Evolutionary conservation across 768 basidiomycete genomes (phyloP).

Genomic region (Sporobolomyces roseus): DNA sequence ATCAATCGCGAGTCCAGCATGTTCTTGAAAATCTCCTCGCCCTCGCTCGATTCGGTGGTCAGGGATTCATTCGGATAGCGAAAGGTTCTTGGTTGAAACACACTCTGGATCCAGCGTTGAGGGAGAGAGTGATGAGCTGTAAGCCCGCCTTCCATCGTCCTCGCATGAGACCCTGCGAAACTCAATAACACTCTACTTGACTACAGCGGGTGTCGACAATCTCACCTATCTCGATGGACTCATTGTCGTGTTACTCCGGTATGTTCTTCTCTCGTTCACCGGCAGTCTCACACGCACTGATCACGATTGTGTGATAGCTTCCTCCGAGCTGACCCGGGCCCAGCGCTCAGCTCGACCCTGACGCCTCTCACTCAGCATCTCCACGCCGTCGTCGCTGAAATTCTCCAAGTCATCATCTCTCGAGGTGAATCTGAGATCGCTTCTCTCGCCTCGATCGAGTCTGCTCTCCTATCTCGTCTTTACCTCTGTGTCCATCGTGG

Average conservation of each 20-base stretch:
- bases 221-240: constrained; percentile 67
- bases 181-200: neutral
- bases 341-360: constrained; percentile 56
- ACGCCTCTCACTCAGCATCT: constrained; percentile 60
- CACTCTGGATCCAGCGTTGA: constrained; percentile 62
- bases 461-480: constrained; percentile 68
- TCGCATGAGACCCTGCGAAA: neutral
- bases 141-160: constrained; percentile 38
- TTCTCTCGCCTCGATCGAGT: constrained; percentile 64
- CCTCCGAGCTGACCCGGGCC: constrained; percentile 70
- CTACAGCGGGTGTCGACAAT: constrained; percentile 28
- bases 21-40: constrained; percentile 72
- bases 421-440: constrained; percentile 71
- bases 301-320: constrained; percentile 54
- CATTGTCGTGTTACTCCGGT: constrained; percentile 71
- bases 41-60: constrained; percentile 80
- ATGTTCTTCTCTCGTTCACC: constrained; percentile 9
- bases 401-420: constrained; percentile 74
- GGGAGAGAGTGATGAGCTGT: constrained; percentile 63
- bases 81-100: constrained; percentile 62
- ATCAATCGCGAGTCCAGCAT: constrained; percentile 68
- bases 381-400: constrained; percentile 71
- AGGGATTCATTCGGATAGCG: constrained; percentile 74
- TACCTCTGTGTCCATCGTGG: constrained; percentile 66
- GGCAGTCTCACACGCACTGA: too few relatives aligned